Evolutionary conservation across 805 yeast species (phyloP), one percentile per base, ranked within the genome.

Genomic region (Ogataea trehalophila): DNA sequence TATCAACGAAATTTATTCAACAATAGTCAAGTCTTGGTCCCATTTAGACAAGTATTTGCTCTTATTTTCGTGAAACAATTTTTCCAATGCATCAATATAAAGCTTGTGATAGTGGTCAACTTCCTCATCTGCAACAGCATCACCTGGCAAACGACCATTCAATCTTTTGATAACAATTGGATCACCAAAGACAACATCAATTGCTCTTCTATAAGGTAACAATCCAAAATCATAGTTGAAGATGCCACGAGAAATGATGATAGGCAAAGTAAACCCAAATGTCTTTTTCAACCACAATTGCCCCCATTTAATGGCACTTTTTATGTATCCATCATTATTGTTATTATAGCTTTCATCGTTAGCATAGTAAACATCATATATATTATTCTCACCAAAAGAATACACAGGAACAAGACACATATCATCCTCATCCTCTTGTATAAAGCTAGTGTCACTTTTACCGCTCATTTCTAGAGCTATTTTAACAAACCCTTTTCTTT

Each of bases 151-250:
- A 7, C 42, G 44, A 5, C 63, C 65, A 38, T 49, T 46, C 22
- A 59, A 51, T 38, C 69, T 48, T 33, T 49, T 49, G 37, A 61
- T 20, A 79, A 82, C 48, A 63, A 68, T 45, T 5, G 95, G 91
- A 20, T 66, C 69, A 0, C 95, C 95, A 33, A 81, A 70, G 48
- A 87, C 95, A 14, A 94, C 74, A 52, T 87, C 75, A 46, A 94
- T 83, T 2, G 87, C 87, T 45, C 83, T 77, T 54, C 97, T 74
- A 63, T 80, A 91, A 1, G 99, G 98, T 48, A 94, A 66, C 31
- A 94, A 68, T 0, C 99, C 99, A 68, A 86, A 87, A 62, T 90
- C 96, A 58, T 91, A 87, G 59, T 92, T 88, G 68, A 92, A 91
- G 0, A 94, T 73, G 0, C 98, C 97, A 40, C 98, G 73, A 1